Evolutionary conservation across 2,329 filamentous ascomycete species (phyloP).

Genomic region (Paecilomyces formosus): DNA sequence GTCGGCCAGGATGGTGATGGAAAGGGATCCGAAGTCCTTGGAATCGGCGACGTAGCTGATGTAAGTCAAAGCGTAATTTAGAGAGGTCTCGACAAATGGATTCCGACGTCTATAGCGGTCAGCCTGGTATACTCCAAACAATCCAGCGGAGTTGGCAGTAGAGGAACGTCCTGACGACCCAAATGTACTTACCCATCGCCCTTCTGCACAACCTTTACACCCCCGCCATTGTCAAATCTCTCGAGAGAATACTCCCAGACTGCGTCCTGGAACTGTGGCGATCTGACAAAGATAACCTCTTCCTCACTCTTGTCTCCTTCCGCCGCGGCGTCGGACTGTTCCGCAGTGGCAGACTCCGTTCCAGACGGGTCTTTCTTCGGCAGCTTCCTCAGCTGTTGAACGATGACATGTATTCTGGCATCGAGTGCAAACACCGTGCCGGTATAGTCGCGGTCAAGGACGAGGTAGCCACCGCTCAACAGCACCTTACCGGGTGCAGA

Average conservation of each 20-base stretch:
- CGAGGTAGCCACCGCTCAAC: constrained; percentile 88
- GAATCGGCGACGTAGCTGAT: constrained; percentile 42
- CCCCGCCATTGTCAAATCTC: constrained; percentile 62
- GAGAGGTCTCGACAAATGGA: constrained; percentile 84
- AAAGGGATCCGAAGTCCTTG: constrained; percentile 56
- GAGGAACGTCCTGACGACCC: neutral
- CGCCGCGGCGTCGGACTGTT: constrained; percentile 6
- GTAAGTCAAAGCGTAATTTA: constrained; percentile 86
- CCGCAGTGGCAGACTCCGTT: constrained; percentile 4
- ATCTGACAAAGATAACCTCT: constrained; percentile 73
- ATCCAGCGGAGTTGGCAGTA: neutral
- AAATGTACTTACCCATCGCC: constrained; percentile 24
- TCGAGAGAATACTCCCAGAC: constrained; percentile 83
- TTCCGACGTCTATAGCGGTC: constrained; percentile 51
- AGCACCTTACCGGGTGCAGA: constrained; percentile 96
- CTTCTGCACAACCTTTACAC: constrained; percentile 68
- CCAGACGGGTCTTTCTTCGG: neutral
- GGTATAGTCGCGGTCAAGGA: constrained; percentile 80
- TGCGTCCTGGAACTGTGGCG: constrained; percentile 82
- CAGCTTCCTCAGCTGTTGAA: constrained; percentile 44
- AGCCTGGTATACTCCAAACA: neutral
- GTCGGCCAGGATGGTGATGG: constrained; percentile 83
- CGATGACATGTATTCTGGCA: constrained; percentile 55
- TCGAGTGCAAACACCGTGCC: constrained; percentile 61
- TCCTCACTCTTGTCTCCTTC: constrained; percentile 53